Evolutionary conservation across 768 basidiomycete genomes (phyloP).

Genomic region (Boletus barrowsii): DNA sequence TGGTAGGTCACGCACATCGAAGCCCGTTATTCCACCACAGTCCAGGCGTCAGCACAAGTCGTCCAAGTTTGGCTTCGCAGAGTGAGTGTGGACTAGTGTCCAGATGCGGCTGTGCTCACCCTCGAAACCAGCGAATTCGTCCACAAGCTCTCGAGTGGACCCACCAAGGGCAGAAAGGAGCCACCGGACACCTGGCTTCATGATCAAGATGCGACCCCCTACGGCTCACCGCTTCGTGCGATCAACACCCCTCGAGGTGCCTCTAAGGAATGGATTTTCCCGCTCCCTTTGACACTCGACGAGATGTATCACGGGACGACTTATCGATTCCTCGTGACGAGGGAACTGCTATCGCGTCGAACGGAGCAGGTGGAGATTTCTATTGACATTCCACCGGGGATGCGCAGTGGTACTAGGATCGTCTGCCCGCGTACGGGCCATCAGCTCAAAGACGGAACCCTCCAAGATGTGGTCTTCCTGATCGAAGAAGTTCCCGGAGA

Average conservation of each 20-base stretch:
- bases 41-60: conserved; percentile 22
- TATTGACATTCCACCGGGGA: conserved; percentile 60
- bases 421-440: conserved; percentile 65
- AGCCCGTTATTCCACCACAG: conserved; percentile 30
- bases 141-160: conserved; percentile 25
- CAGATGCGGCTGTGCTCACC: conserved; percentile 5
- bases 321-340: conserved; percentile 59
- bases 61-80: conserved; percentile 23
- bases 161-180: conserved; percentile 4
- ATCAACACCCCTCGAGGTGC: conserved; percentile 39
- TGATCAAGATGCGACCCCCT: conserved; percentile 21
- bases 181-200: not conserved
- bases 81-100: conserved; percentile 20
- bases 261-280: conserved; percentile 66
- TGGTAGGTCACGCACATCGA: conserved; percentile 16
- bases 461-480: conserved; percentile 67
- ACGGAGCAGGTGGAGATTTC: conserved; percentile 56
- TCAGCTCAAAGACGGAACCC: conserved; percentile 51
- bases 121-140: conserved; percentile 25
- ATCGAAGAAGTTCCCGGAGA: conserved; percentile 58
- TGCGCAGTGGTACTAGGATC: conserved; percentile 57
- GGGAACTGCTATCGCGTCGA: conserved; percentile 47
- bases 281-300: conserved; percentile 57
- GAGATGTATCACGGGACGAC: conserved; percentile 57
- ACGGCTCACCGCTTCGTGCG: conserved; percentile 38